Conservation (phyloP, 1,139 yeast genomes). For the Pichia sp. region DNA sequence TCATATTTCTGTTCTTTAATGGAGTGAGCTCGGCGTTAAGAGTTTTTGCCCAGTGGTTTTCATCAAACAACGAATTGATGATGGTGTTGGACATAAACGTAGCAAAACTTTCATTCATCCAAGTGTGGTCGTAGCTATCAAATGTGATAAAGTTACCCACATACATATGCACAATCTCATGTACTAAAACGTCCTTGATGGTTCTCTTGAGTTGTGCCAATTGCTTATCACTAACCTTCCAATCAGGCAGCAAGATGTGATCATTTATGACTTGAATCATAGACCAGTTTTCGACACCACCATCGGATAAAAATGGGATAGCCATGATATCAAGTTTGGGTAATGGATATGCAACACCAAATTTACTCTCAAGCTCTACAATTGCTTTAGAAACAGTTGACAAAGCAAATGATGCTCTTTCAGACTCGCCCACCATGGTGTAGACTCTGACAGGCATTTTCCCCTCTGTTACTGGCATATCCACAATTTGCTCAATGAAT, state of each 20-base stretch:
- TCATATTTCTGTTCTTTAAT: conserved; percentile 35
- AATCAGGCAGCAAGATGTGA: conserved; percentile 38
- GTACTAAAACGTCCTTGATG: conserved; percentile 52
- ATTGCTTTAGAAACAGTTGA: conserved; percentile 38
- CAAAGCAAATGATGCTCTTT: conserved; percentile 40
- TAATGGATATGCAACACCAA: conserved; percentile 45
- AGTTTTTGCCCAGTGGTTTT: conserved; percentile 28
- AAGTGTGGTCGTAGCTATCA: conserved; percentile 57
- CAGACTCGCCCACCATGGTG: conserved; percentile 48
- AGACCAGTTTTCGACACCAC: conserved; percentile 79
- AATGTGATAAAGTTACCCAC: conserved; percentile 61
- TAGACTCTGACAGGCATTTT: conserved; percentile 43
- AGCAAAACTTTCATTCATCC: conserved; percentile 75
- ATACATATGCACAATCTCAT: conserved; percentile 75
- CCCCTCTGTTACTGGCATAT: conserved; percentile 16
- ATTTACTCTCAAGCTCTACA: conserved; percentile 37
- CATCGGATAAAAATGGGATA: conserved; percentile 63
- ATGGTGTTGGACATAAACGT: conserved; percentile 39
- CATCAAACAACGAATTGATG: conserved; percentile 21
- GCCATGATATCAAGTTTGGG: conserved; percentile 58
- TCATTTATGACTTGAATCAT: conserved; percentile 51
- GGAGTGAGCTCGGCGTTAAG: conserved; percentile 33
- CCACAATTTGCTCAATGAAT: conserved; percentile 32
- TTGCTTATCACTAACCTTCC: conserved; percentile 17
- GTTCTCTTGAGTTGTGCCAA: conserved; percentile 22